Base-by-base conservation (phyloP, 768 basidiomycete species). In the Naganishia antarctica region DNA sequence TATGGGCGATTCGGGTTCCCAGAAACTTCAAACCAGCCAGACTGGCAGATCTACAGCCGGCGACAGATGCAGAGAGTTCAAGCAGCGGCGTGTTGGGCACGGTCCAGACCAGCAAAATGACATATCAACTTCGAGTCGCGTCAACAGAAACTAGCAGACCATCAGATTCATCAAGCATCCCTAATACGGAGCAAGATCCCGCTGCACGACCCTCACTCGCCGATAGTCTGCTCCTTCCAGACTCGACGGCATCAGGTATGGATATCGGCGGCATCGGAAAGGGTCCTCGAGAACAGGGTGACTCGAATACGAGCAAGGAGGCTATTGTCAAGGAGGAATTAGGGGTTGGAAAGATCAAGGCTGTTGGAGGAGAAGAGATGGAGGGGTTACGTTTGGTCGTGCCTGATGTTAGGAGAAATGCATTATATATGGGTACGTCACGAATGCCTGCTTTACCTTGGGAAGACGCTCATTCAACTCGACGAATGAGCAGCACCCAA, bases 341-440 rank as follows among this genome's bases (percentile, higher is more conserved):
- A 66, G 64, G 61, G 23, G 61, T 67, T 7, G 61, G 44, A 5
- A 47, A 66, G 40, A 13, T 53, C 6, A 41, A 37, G 11, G 48
- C 32, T 25, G 71, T 70, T 51, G 76, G 74, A 25, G 76, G 73
- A 1, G 73, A 73, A 46, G 74, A 77, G 64, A 77, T 76, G 75
- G 28, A 60, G 29, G 71, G 75, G 1, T 69, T 77, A 71, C 61
- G 64, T 29, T 51, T 77, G 34, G 60, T 77, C 32, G 66, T 77
- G 0, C 76, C 76, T 3, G 63, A 68, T 23, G 44, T 70, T 15
- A 68, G 63, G 28, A 53, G 62, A 25, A 68, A 67, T 7, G 73
- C 71, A 8, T 65, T 75, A 28, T 70, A 61, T 65, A 64, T 70
- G 41, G 70, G 75, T 76, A 63, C 66, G 71, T 70, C 5, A n/a